Evolutionary conservation across 2,329 filamentous ascomycete genomes (phyloP), one percentile per base, ranked within the genome.

Genomic region (Bipolaris cookei): DNA sequence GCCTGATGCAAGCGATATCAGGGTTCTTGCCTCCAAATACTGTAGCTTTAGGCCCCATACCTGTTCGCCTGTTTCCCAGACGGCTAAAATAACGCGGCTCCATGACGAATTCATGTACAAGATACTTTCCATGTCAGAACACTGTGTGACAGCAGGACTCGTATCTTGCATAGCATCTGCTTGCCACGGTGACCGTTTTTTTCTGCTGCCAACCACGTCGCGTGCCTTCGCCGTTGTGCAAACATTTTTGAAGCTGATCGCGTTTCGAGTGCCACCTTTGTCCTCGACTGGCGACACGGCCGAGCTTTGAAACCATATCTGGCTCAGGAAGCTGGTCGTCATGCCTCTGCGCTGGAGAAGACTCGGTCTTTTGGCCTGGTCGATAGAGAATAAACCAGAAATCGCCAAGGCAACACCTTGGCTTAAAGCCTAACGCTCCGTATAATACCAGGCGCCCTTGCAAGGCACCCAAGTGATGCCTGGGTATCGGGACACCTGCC

Each of bases 181-280:
- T 25, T 25, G 16, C 18, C 38, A 13, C 5, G 2, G 23, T 8
- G 20, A 16, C 18, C 35, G 39, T 35, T 25, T 34, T 30, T 35
- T 50, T 49, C 16, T 51, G 37, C 20, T 44, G 45, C 54, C 38
- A 34, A 42, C 46, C 35, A 38, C 59, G 61, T 63, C 52, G 54
- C 44, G 59, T 54, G 59, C 52, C 39, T 44, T 41, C 42, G 32
- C 51, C 51, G 18, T 50, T 45, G 54, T 54, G 61, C 56, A 64
- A 69, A 67, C 66, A 63, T 50, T 30, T 58, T 46, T 71, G 67
- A 68, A 43, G 66, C 68, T 53, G 46, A 18, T 28, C 45, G 28
- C 51, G 68, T 71, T 50, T 68, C 65, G 61, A 42, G 46, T 51
- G 50, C 42, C 43, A 21, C 28, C 34, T 28, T 20, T 21, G 13